Conservation (phyloP, 148 eudicot genomes). For the Persicaria tinctoria region DNA sequence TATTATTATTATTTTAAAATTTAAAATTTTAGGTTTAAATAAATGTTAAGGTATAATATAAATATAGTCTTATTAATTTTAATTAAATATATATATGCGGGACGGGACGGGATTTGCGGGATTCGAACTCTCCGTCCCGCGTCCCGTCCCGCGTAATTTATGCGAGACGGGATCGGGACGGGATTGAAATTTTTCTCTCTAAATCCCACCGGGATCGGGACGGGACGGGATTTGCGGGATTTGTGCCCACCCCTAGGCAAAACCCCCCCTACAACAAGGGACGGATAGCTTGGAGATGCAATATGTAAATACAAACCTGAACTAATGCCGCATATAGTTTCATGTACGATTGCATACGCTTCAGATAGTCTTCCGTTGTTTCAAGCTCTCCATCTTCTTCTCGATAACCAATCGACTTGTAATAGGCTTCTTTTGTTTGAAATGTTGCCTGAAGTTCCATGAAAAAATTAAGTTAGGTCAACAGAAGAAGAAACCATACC, state of each 20-base stretch:
- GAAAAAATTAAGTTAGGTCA: background rate
- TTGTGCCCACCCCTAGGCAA: background rate
- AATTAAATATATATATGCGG: too few relatives aligned
- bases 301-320: conserved; percentile 49
- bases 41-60: too few relatives aligned
- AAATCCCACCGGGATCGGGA: too few relatives aligned
- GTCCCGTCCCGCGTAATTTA: too few relatives aligned
- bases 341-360: conserved; percentile 52
- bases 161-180: too few relatives aligned
- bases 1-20: too few relatives aligned
- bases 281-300: background rate
- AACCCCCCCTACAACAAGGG: background rate
- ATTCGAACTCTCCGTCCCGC: too few relatives aligned
- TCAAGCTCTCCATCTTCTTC: conserved; percentile 67
- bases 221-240: too few relatives aligned
- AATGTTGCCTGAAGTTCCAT: conserved; percentile 39
- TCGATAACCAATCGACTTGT: conserved; percentile 58
- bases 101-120: too few relatives aligned
- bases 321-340: conserved; percentile 83
- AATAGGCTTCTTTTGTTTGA: conserved; percentile 45
- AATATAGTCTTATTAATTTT: too few relatives aligned
- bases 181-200: too few relatives aligned
- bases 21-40: too few relatives aligned
- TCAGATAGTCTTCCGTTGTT: conserved; percentile 43
- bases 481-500: background rate